A percentile compares a stretch with the other conserved stretches of the same genome.
These are phyloP conservation scores for Tylopilus cervinicoccineus DNA, from an alignment of 768 basidiomycete species.

Conservation along the genomic window DNA sequence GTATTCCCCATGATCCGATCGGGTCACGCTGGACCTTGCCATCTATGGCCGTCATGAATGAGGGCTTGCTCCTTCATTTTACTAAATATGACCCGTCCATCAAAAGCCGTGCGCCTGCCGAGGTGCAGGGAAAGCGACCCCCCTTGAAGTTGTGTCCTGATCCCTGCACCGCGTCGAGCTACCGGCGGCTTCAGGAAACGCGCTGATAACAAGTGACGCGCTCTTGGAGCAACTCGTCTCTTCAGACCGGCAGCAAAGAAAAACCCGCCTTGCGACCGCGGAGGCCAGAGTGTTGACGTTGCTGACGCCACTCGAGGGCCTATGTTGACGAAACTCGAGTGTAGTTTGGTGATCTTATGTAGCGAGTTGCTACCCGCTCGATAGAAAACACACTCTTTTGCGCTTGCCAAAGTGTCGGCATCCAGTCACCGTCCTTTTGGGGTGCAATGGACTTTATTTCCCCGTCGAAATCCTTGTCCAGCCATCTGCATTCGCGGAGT, in stretches of 20 bases:
- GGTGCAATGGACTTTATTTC: too few relatives aligned
- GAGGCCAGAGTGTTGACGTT: too few relatives aligned
- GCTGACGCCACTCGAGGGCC: too few relatives aligned
- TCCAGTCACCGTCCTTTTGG: too few relatives aligned
- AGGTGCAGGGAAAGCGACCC: background rate
- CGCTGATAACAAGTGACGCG: background rate
- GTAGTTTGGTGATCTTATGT: too few relatives aligned
- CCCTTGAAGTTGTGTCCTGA: background rate
- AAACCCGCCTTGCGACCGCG: background rate
- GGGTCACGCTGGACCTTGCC: background rate
- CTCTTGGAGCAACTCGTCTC: background rate
- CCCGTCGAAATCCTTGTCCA: too few relatives aligned
- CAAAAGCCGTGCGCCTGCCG: background rate
- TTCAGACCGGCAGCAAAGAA: background rate
- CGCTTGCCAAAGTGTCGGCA: too few relatives aligned
- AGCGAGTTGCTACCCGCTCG: too few relatives aligned
- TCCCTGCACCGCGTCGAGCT: background rate
- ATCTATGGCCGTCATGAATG: background rate
- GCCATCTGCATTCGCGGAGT: too few relatives aligned
- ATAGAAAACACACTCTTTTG: too few relatives aligned
- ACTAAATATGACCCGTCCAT: conserved; percentile 3
- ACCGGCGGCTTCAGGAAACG: background rate
- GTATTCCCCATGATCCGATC: background rate
- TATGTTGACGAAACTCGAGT: too few relatives aligned
- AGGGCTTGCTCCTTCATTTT: conserved; percentile 11